These are phyloP conservation scores for Colletotrichum sp. DNA, from an alignment of 2,329 filamentous ascomycete genomes.

Conservation along the genomic window DNA sequence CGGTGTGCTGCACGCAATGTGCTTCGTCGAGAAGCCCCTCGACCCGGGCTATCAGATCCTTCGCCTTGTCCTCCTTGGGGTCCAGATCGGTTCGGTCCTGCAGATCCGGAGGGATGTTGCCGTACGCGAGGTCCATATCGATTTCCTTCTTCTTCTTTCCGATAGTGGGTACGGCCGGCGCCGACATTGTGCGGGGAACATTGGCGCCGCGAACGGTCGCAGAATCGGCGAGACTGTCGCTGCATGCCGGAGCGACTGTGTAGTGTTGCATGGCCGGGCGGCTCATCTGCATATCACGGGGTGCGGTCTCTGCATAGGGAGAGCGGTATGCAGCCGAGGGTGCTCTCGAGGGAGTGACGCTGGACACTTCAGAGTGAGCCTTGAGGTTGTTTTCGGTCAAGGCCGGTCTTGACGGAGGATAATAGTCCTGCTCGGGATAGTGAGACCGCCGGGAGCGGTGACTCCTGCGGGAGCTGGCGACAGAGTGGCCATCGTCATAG, in stretches of 20 bases:
- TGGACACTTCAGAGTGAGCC: slow-evolving; percentile 57
- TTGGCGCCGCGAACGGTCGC: slow-evolving; percentile 25
- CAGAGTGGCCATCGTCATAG: slow-evolving; percentile 37
- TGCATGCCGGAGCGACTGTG: slow-evolving; percentile 29
- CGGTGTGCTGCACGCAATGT: slow-evolving; percentile 86
- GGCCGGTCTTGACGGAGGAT: slow-evolving; percentile 35
- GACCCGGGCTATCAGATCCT: slow-evolving; percentile 72
- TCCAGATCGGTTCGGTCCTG: slow-evolving; percentile 52
- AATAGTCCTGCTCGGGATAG: slow-evolving; percentile 24
- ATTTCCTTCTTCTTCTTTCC: slow-evolving; percentile 56
- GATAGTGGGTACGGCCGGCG: slow-evolving; percentile 37
- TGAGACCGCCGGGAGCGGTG: slow-evolving; percentile 42
- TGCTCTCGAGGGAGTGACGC: slow-evolving; percentile 46
- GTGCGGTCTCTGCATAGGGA: slow-evolving; percentile 48
- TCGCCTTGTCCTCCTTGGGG: slow-evolving; percentile 52
- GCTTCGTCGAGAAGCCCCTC: slow-evolving; percentile 84
- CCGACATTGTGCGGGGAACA: slow-evolving; percentile 43
- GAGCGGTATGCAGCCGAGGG: slow-evolving; percentile 38
- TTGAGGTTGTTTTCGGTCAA: slow-evolving; percentile 60
- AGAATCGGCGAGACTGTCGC: slow-evolving; percentile 18
- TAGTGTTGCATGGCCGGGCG: slow-evolving; percentile 21
- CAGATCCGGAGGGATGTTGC: slow-evolving; percentile 77
- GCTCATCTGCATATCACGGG: slow-evolving; percentile 45
- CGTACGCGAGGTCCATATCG: slow-evolving; percentile 93
- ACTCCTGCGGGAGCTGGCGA: slow-evolving; percentile 48